phyloP scores from a whole-genome alignment of 1,284 basidiomycete genomes.

The Cutaneotrichosporon curvatum region DNA sequence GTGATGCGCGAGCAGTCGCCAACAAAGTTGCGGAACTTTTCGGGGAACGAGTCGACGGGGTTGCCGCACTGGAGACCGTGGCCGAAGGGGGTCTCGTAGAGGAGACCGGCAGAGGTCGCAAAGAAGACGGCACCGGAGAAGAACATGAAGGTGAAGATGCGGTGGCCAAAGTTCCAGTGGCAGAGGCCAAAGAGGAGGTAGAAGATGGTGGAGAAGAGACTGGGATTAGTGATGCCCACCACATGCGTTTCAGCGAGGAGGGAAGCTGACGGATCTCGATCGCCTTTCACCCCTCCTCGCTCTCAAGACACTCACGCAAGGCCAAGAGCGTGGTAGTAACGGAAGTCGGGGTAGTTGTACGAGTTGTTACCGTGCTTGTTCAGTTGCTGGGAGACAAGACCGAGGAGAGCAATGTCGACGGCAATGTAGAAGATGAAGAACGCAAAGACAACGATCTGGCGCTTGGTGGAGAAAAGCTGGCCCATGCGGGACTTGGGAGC shows the following conservation, averaged over 20 bases:
- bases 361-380: constrained; percentile 27
- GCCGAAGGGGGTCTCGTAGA: constrained; percentile 36
- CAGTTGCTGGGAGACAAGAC: constrained; percentile 37
- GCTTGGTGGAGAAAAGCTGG: constrained; percentile 18
- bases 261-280: no score
- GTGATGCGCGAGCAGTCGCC: constrained; percentile 27
- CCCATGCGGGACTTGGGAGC: constrained; percentile 3
- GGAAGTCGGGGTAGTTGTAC: constrained; percentile 22
- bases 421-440: constrained; percentile 54
- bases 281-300: no score
- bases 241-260: no score
- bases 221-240: background rate
- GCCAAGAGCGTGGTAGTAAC: constrained; percentile 30
- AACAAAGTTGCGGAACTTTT: constrained; percentile 23
- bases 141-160: constrained; percentile 20
- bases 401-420: constrained; percentile 48
- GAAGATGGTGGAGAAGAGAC: constrained; percentile 33
- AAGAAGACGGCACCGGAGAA: constrained; percentile 22
- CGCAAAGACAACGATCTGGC: constrained; percentile 45
- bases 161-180: constrained; percentile 28
- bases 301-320: constrained; percentile 16
- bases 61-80: constrained; percentile 37
- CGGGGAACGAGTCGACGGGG: constrained; percentile 23
- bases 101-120: constrained; percentile 34
- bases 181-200: constrained; percentile 27